phyloP scores from a whole-genome alignment of 352 stramenopile species.

The Phytophthora cryptogea region DNA sequence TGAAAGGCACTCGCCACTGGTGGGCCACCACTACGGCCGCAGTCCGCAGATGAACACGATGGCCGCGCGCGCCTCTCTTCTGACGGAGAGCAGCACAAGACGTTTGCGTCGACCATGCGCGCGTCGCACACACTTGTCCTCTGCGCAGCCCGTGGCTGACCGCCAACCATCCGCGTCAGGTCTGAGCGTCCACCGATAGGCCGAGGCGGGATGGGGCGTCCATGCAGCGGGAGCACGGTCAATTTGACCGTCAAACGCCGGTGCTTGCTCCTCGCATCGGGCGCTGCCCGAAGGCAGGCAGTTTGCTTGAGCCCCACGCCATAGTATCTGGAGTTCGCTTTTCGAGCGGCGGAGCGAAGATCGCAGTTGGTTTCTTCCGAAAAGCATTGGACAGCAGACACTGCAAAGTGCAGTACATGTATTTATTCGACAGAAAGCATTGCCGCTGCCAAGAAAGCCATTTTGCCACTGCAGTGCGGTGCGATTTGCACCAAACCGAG shows the following conservation, averaged over 20 bases:
- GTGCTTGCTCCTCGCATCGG: not conserved
- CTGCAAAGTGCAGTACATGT: too few relatives aligned
- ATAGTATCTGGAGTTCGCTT: too few relatives aligned
- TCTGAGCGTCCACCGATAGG: constrained; percentile 5
- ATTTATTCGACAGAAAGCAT: too few relatives aligned
- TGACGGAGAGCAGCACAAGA: not conserved
- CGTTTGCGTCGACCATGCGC: not conserved
- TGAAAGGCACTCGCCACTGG: not conserved
- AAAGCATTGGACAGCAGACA: too few relatives aligned
- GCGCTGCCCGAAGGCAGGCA: too few relatives aligned
- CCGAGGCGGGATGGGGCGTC: constrained; percentile 2
- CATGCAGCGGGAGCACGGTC: not conserved
- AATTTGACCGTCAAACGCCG: too few relatives aligned
- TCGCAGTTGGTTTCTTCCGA: too few relatives aligned
- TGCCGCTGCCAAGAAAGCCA: too few relatives aligned
- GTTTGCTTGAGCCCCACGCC: not conserved
- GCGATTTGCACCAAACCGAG: not conserved
- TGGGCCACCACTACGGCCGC: not conserved
- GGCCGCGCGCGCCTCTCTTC: not conserved
- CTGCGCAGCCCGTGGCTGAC: too few relatives aligned
- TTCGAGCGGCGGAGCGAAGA: too few relatives aligned
- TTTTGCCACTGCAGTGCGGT: not conserved
- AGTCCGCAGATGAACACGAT: not conserved
- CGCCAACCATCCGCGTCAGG: not conserved
- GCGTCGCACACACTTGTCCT: not conserved